Conservation (phyloP, 2,329 filamentous ascomycete species). For the Geosmithia putterillii region DNA sequence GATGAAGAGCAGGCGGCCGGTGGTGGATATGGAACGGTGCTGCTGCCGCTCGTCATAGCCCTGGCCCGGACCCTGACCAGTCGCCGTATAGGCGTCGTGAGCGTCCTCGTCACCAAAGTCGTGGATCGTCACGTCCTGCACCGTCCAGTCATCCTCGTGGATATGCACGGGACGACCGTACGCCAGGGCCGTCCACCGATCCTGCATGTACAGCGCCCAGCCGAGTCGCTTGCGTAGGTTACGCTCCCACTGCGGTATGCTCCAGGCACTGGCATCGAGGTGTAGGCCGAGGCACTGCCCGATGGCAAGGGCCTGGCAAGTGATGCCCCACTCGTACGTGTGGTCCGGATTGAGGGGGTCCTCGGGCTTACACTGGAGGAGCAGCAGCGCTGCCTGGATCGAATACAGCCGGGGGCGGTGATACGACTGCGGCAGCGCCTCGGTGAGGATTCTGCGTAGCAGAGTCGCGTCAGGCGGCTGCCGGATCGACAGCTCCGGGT, state of each 20-base stretch:
- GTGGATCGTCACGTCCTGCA: slow-evolving; percentile 11
- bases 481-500: slow-evolving; percentile 24
- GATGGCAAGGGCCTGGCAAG: slow-evolving; percentile 28
- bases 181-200: slow-evolving; percentile 33
- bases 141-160: slow-evolving; percentile 35
- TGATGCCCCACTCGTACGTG: slow-evolving; percentile 18
- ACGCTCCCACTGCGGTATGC: slow-evolving; percentile 40
- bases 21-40: slow-evolving; percentile 19
- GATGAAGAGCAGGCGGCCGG: slow-evolving; percentile 26
- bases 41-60: slow-evolving; percentile 6
- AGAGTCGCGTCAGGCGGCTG: slow-evolving; percentile 21
- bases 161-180: slow-evolving; percentile 33
- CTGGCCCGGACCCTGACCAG: neutral
- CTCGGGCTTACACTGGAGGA: slow-evolving; percentile 22
- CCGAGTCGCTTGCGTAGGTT: slow-evolving; percentile 38
- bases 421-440: slow-evolving; percentile 18
- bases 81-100: neutral
- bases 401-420: slow-evolving; percentile 27
- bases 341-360: slow-evolving; percentile 20
- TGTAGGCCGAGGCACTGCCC: slow-evolving; percentile 26
- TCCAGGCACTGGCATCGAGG: slow-evolving; percentile 39
- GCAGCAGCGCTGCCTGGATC: slow-evolving; percentile 27
- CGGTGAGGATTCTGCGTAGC: slow-evolving; percentile 18
- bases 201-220: slow-evolving; percentile 46
- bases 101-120: slow-evolving; percentile 9